A percentile compares a stretch with the other conserved stretches of the same genome.
phyloP scores from a whole-genome alignment of 2,329 filamentous ascomycete species.

The Claviceps purpurea region DNA sequence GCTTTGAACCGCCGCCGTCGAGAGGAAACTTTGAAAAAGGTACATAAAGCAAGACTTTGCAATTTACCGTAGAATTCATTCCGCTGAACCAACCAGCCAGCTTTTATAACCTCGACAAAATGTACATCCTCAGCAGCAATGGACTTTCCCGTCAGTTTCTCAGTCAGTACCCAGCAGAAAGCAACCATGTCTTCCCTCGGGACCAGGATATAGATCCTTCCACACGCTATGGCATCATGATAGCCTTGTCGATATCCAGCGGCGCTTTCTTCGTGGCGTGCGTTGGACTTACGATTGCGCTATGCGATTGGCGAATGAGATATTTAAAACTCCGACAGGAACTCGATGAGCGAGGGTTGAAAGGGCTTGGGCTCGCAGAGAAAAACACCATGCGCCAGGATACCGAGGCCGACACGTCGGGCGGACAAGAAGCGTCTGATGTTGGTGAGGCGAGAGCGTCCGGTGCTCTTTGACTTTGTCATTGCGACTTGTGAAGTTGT shows the following conservation, averaged over 20 bases:
- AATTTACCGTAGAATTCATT: background rate
- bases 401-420: background rate
- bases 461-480: constrained; percentile 2
- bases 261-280: constrained; percentile 7
- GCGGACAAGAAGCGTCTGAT: background rate
- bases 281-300: constrained; percentile 4
- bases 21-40: background rate
- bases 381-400: constrained; percentile 1
- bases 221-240: constrained; percentile 6
- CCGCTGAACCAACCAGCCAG: background rate
- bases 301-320: constrained; percentile 7
- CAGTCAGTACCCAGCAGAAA: background rate
- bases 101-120: background rate
- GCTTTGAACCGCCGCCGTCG: background rate
- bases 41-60: background rate
- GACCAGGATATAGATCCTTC: constrained; percentile 4
- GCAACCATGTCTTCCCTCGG: constrained; percentile 1
- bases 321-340: constrained; percentile 5
- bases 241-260: constrained; percentile 6
- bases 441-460: constrained; percentile 2
- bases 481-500: background rate
- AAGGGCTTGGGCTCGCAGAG: background rate
- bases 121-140: background rate
- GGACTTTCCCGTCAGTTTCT: background rate
- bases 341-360: constrained; percentile 4